Conservation (phyloP, 2,329 filamentous ascomycete species). For the Fusarium cicatricum region DNA sequence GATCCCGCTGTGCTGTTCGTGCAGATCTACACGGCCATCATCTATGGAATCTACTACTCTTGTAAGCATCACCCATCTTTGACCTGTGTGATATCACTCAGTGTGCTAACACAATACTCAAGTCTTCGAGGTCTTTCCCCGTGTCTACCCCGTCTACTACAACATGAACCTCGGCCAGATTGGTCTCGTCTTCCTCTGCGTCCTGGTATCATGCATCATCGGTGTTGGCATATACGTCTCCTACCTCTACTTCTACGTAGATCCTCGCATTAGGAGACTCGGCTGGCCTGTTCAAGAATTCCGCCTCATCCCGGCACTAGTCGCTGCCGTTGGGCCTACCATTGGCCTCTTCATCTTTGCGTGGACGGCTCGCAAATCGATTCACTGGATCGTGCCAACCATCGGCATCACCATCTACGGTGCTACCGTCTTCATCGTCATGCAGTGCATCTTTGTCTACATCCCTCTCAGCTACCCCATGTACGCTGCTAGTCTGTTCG, state of each 20-base stretch:
- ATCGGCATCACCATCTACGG: constrained; percentile 66
- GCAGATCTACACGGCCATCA: constrained; percentile 67
- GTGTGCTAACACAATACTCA: constrained; percentile 13
- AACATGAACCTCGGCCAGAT: constrained; percentile 65
- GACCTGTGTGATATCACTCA: no score
- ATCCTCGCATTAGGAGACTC: constrained; percentile 57
- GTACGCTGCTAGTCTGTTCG: constrained; percentile 67
- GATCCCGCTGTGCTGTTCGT: constrained; percentile 70
- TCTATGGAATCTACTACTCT: constrained; percentile 69
- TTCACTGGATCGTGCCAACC: constrained; percentile 64
- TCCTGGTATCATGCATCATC: constrained; percentile 65
- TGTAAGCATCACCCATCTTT: constrained; percentile 45
- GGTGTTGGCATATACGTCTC: constrained; percentile 57
- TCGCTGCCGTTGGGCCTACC: constrained; percentile 60
- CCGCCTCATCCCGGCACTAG: constrained; percentile 64
- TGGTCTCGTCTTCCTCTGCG: constrained; percentile 68
- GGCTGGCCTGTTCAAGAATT: constrained; percentile 62
- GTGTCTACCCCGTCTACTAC: constrained; percentile 68
- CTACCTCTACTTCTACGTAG: constrained; percentile 62
- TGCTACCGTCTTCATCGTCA: constrained; percentile 60
- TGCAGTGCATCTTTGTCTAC: constrained; percentile 69
- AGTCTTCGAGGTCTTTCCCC: constrained; percentile 71
- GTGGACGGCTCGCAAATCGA: constrained; percentile 60
- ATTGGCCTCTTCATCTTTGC: constrained; percentile 69
- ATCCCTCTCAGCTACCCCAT: constrained; percentile 63